Percentiles rank a stretch among this genome's conserved stretches.
Conservation (phyloP, 225 moss, liverwort and hornwort species). For the Pleurozium schreberi region DNA sequence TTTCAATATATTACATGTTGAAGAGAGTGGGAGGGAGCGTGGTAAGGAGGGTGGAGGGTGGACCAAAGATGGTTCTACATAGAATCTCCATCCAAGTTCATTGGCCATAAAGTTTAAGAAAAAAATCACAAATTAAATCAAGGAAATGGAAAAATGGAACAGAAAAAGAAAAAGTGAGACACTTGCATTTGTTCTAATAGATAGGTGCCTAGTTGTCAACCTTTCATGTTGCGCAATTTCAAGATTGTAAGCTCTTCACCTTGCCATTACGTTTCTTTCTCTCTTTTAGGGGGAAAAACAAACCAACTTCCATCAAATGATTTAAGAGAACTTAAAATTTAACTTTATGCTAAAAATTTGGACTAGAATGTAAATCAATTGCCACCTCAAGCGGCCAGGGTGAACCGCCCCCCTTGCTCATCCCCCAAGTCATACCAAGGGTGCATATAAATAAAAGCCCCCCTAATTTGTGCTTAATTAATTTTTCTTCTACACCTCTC, state of each 20-base stretch:
- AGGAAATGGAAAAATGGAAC: not conserved
- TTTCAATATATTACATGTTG: not conserved
- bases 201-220: not conserved
- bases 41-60: too few species aligned
- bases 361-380: not conserved
- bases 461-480: too few species aligned
- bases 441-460: too few species aligned
- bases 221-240: not conserved
- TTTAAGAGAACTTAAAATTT: not conserved
- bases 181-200: not conserved
- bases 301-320: not conserved
- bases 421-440: too few species aligned
- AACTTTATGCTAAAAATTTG: not conserved
- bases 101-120: not conserved
- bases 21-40: not conserved
- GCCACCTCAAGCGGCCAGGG: too few species aligned
- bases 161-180: not conserved
- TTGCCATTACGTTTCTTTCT: not conserved
- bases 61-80: accelerated
- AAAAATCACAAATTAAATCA: not conserved
- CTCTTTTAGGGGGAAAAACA: not conserved
- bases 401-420: too few species aligned
- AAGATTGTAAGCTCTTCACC: accelerated
- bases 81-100: not conserved
- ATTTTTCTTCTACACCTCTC: too few species aligned